phyloP scores from a whole-genome alignment of 129 eudicot genomes.

The Flaveria brownii region DNA sequence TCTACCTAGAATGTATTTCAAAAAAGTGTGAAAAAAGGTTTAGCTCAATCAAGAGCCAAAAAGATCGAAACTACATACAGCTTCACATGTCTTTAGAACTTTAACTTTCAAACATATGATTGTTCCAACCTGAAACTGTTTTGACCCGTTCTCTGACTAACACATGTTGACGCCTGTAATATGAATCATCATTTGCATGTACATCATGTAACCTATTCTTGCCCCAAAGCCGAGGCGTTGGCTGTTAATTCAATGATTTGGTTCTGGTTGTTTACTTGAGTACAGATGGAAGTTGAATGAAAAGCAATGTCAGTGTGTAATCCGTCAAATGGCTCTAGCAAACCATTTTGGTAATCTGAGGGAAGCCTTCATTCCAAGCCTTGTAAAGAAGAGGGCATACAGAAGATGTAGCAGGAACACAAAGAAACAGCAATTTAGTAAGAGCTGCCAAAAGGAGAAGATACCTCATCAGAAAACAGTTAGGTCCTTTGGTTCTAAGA shows the following conservation, averaged over 20 bases:
- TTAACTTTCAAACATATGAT: background rate
- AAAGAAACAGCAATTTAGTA: conserved; percentile 73
- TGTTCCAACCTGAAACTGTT: background rate
- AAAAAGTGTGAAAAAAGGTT: no score
- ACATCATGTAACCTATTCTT: conserved; percentile 15
- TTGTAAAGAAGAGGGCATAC: conserved; percentile 77
- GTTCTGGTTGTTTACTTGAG: conserved; percentile 7
- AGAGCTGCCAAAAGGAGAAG: conserved; percentile 54
- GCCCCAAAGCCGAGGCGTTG: background rate
- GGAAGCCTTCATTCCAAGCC: conserved; percentile 84
- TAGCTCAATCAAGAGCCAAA: background rate
- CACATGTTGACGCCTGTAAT: background rate
- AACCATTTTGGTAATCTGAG: conserved; percentile 76
- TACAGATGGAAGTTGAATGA: conserved; percentile 15
- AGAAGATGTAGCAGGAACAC: conserved; percentile 84
- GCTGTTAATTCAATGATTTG: background rate
- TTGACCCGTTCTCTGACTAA: background rate
- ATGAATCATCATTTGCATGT: background rate
- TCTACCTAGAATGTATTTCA: no score
- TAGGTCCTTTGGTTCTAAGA: background rate
- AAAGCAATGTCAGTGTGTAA: background rate
- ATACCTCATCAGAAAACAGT: conserved; percentile 13
- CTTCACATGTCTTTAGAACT: background rate
- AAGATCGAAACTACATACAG: background rate
- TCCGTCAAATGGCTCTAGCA: conserved; percentile 58